Percentiles rank a stretch among this genome's conserved stretches.
These are phyloP conservation scores for Astrothelium macrocarpum DNA, from an alignment of 495 filamentous ascomycete genomes.

Conservation along the genomic window DNA sequence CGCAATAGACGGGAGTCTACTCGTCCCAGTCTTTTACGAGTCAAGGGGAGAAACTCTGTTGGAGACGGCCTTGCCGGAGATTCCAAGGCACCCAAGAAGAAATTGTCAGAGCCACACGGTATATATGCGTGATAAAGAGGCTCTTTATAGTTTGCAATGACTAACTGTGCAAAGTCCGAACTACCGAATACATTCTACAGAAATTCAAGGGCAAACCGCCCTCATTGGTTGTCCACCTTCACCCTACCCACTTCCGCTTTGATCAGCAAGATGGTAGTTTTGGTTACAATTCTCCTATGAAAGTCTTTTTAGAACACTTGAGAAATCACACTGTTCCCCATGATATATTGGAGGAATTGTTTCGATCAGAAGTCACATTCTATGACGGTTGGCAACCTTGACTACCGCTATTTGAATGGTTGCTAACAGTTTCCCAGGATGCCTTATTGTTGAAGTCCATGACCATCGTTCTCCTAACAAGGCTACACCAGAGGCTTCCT, in stretches of 20 bases:
- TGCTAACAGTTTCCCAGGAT: constrained; percentile 40
- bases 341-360: constrained; percentile 62
- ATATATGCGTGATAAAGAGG: background rate
- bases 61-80: background rate
- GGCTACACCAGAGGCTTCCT: constrained; percentile 42
- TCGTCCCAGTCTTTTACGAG: background rate
- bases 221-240: constrained; percentile 76
- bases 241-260: constrained; percentile 80
- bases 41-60: background rate
- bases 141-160: background rate
- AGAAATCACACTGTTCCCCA: constrained; percentile 57
- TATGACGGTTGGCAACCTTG: constrained; percentile 61
- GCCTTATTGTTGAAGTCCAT: constrained; percentile 84
- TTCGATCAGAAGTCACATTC: constrained; percentile 59
- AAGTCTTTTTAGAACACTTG: constrained; percentile 69
- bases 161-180: constrained; percentile 25
- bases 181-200: constrained; percentile 64
- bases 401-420: background rate
- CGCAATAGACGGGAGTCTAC: background rate
- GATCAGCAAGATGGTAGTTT: constrained; percentile 91
- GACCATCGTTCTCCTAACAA: constrained; percentile 64
- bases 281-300: constrained; percentile 83
- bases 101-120: background rate
- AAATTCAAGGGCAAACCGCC: constrained; percentile 70
- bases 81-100: background rate